Base-by-base conservation (phyloP, 352 stramenopile species). In the Globisporangium cystogenes region DNA sequence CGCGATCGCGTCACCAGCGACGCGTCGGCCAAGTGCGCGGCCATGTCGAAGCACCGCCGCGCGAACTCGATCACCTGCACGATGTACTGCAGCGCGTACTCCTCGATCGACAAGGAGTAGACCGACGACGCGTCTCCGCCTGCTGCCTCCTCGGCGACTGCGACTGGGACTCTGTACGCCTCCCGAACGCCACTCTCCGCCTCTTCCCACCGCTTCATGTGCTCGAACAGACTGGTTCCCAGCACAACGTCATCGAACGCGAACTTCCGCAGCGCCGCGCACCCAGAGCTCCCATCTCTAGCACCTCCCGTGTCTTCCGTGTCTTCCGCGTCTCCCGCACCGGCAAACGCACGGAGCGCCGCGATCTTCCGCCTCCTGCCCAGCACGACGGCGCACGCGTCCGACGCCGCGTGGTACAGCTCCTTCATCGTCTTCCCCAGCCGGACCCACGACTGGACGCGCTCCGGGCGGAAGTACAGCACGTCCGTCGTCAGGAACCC, bases 351-450 rank as follows among this genome's bases (percentile, higher is more conserved):
- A 11, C 54, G 56, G 0, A 85, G 60, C 36, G 74, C 72, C 51
- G 55, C 51, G 24, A 74, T 61, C 44, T 68, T 71, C 20, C 57
- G 42, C n/a, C 83, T 65, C 18, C 70, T 61, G 15, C 72, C 74
- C 15, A 90, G 55, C 0, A 87, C 24, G 7, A 78, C 65, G 0
- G 70, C 68, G 53, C 79, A 84, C 3, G 76, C 77, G 43, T 91
- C 80, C 2, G 74, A 87, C 3, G 68, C 59, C 31, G 74, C 65
- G 36, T 89, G 75, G 52, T 87, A 87, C 10, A 88, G 52, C 51
- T 86, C 75, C 39, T 89, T 87, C 58, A 83, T 79, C 10, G 76
- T 81, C 37, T 82, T 73, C 21, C 76, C 77, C 6, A 91, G 60
- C 4, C 74, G 70, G 52, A 85, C 49, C 80, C 80, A 91, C 2